phyloP scores from a whole-genome alignment of 2,329 filamentous ascomycete species.

The Verticillium klebahnii region DNA sequence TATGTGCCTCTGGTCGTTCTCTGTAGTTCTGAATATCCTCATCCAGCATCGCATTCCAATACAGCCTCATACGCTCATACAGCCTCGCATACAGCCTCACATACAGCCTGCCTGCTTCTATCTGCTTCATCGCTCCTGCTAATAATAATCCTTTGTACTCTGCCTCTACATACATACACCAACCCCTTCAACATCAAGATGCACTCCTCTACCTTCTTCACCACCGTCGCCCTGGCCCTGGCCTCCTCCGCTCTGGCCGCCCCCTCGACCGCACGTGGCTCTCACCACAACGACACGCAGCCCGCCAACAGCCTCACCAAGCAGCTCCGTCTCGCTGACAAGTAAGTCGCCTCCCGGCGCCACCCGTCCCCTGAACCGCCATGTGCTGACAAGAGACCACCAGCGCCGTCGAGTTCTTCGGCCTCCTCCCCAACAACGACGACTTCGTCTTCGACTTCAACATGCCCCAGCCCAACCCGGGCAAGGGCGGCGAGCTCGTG shows the following conservation, averaged over 20 bases:
- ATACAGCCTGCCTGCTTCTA: too few species aligned
- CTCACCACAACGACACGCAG: conserved; percentile 4
- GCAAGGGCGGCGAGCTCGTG: conserved; percentile 42
- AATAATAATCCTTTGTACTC: too few species aligned
- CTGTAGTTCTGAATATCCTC: neutral
- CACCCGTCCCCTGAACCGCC: neutral
- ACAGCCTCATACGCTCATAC: neutral
- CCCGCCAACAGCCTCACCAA: conserved; percentile 12
- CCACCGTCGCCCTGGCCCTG: conserved; percentile 34
- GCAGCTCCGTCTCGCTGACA: conserved; percentile 34
- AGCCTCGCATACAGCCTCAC: neutral
- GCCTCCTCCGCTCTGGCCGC: conserved; percentile 25
- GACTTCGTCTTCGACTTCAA: conserved; percentile 48
- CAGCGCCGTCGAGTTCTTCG: conserved; percentile 37
- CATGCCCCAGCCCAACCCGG: conserved; percentile 21
- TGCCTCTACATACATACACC: neutral
- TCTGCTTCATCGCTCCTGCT: too few species aligned
- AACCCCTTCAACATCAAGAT: conserved; percentile 20
- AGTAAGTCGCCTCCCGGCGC: conserved; percentile 17
- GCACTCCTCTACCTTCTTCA: conserved; percentile 26
- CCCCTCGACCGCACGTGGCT: conserved; percentile 5
- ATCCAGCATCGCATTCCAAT: neutral
- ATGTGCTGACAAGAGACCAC: conserved; percentile 9
- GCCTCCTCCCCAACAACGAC: conserved; percentile 34
- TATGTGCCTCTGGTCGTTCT: neutral